Evolutionary conservation across 148 eudicot genomes (phyloP).

Genomic region (Vaccinium corymbosum): DNA sequence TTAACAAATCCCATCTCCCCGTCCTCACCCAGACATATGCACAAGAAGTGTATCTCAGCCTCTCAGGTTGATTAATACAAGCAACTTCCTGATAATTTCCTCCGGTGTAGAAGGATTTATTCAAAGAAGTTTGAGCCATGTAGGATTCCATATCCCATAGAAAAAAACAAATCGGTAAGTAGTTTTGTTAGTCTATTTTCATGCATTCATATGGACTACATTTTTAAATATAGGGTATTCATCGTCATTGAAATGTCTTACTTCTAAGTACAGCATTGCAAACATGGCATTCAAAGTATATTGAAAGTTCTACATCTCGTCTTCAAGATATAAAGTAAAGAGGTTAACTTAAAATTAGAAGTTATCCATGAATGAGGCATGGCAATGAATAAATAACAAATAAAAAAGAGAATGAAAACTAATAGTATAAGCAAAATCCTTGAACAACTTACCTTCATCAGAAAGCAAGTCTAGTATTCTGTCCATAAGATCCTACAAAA

Average conservation of each 20-base stretch:
- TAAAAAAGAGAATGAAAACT: neutral
- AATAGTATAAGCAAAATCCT: neutral
- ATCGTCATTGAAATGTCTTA: neutral
- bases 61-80: neutral
- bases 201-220: neutral
- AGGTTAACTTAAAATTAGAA: neutral
- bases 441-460: slow-evolving; percentile 61
- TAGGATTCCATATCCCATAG: neutral
- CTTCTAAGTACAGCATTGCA: neutral
- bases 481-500: slow-evolving; percentile 74
- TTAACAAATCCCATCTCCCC: neutral
- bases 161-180: neutral
- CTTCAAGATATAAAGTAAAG: neutral
- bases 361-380: neutral
- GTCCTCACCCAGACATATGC: neutral
- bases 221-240: neutral
- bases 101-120: neutral
- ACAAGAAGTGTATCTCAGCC: neutral
- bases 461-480: slow-evolving; percentile 66
- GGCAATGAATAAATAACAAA: neutral
- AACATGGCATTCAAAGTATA: neutral
- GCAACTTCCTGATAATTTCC: neutral
- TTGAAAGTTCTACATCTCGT: neutral
- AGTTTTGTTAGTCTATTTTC: neutral
- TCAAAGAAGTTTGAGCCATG: neutral